Base-by-base conservation (phyloP, 768 basidiomycete genomes). In the Heimioporus sp. region DNA sequence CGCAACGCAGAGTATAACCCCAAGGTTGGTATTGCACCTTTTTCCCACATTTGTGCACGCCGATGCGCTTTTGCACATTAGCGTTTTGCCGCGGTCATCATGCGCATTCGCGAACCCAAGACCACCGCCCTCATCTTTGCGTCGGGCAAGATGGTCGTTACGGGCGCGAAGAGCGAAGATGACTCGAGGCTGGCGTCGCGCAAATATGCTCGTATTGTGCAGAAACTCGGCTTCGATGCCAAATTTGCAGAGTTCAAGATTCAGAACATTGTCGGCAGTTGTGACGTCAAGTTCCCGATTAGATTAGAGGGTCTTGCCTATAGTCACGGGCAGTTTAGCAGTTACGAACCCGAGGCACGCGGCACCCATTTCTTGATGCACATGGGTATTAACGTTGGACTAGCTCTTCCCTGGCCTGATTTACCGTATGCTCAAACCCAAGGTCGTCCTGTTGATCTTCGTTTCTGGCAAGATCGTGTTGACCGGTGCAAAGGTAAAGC, bases 71-170 rank as follows among this genome's bases (percentile, higher is more conserved):
- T 73, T 76, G 76, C 74, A 75, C 79, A 73, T 77, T 73, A 99
- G 97, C 97, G 97, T 87, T 99, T 99, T 78, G 97, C 96, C 62
- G 97, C 97, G 54, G 97, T 98, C 61, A 98, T 99, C 76, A 99
- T 99, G 97, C 92, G 97, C 72, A 98, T 99, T 67, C 94, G 97
- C 61, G 97, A 98, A 63, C 97, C 97, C 46, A 99, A 99, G 80
- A 99, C 97, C 53, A 99, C 97, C 46, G 97, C 96, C 20, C 85
- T 99, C 61, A 98, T 99, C 72, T 99, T 99, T 72, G 97, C 97
- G 32, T 96, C 93, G 52, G 97, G 97, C 67, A 99, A 98, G 83
- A 98, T 99, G 92, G 97, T 99, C 70, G 96, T 98, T 52, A 98
- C 97, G 37, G 97, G 97, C 68, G 97, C 97, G 43, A 99, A 98